These are phyloP conservation scores for Taphrina pruni DNA, from an alignment of 1,139 yeast species.

Conservation along the genomic window DNA sequence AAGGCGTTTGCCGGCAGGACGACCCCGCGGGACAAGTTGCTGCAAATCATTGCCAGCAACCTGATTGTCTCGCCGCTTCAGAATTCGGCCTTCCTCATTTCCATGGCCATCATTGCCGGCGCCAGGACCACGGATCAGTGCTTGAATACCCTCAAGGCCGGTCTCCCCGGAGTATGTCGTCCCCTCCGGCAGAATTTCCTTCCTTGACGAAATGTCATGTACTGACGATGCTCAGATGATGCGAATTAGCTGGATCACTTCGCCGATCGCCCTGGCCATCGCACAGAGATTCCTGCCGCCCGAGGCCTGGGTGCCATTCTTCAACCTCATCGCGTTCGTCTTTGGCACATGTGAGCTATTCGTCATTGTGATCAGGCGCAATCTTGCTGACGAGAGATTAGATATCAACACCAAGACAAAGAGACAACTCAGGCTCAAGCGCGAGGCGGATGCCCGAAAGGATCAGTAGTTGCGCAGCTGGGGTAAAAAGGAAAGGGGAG, in stretches of 20 bases:
- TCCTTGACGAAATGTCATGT: too few species aligned
- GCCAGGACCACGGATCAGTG: slow-evolving; percentile 51
- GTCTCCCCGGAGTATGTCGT: slow-evolving; percentile 58
- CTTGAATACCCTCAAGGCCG: slow-evolving; percentile 57
- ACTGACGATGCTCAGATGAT: slow-evolving; percentile 49
- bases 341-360: slow-evolving; percentile 66
- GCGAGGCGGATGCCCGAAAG: slow-evolving; percentile 33
- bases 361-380: neutral
- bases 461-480: neutral
- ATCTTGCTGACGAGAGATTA: neutral
- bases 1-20: slow-evolving; percentile 50
- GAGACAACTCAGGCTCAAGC: slow-evolving; percentile 34
- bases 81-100: slow-evolving; percentile 63
- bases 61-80: slow-evolving; percentile 69
- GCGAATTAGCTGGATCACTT: slow-evolving; percentile 67
- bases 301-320: slow-evolving; percentile 84
- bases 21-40: slow-evolving; percentile 55
- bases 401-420: slow-evolving; percentile 40
- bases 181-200: neutral
- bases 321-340: slow-evolving; percentile 72
- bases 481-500: neutral
- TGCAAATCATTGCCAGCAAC: slow-evolving; percentile 67
- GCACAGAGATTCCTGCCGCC: slow-evolving; percentile 80
- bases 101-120: slow-evolving; percentile 55
- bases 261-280: slow-evolving; percentile 65